Conservation (phyloP, 768 basidiomycete species). For the Suillus decipiens region DNA sequence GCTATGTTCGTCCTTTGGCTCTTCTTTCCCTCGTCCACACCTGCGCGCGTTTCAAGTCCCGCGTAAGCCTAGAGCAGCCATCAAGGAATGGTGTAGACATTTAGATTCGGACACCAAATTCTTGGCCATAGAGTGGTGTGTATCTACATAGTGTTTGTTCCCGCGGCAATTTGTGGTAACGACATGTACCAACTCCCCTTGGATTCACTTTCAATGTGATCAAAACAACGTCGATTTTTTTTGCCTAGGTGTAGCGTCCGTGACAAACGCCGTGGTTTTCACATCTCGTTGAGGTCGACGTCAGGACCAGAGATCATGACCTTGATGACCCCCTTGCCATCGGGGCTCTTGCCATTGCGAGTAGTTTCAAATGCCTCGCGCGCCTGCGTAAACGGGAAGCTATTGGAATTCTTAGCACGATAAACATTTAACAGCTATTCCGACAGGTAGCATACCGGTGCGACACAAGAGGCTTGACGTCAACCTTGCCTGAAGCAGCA, state of each 20-base stretch:
- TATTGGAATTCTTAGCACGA: constrained; percentile 27
- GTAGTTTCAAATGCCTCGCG: constrained; percentile 81
- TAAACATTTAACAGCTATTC: no score
- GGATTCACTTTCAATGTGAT: neutral
- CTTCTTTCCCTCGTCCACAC: constrained; percentile 38
- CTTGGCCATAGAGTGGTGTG: neutral
- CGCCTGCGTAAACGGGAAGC: constrained; percentile 78
- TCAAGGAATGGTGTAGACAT: neutral
- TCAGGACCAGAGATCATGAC: constrained; percentile 84
- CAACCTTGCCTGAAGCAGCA: constrained; percentile 76
- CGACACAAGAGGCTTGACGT: constrained; percentile 86
- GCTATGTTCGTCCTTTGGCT: constrained; percentile 42
- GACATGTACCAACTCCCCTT: neutral
- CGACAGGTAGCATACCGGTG: constrained; percentile 70
- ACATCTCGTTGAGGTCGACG: constrained; percentile 45
- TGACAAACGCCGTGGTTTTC: constrained; percentile 9
- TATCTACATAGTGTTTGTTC: neutral
- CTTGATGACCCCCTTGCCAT: constrained; percentile 90
- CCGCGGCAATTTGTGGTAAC: neutral
- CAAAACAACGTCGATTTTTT: neutral
- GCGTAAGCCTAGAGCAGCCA: neutral
- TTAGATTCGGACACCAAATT: neutral
- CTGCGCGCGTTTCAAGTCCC: constrained; percentile 5
- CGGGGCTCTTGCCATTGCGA: constrained; percentile 73
- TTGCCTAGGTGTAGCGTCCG: neutral